Evolutionary conservation across 2,329 filamentous ascomycete genomes (phyloP).

Genomic region (Clonostachys byssicola): DNA sequence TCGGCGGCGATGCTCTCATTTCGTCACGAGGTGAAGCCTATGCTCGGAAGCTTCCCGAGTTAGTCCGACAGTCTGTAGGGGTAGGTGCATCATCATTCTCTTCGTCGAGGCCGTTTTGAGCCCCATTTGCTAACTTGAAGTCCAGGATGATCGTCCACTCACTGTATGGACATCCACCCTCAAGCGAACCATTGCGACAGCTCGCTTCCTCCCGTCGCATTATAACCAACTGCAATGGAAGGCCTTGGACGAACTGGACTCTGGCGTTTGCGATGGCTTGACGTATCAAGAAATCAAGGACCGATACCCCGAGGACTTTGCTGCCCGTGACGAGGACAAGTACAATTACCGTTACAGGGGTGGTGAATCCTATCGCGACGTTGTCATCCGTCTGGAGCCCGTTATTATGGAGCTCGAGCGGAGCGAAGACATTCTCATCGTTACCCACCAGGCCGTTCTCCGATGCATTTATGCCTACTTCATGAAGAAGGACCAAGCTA

Average conservation of each 20-base stretch:
- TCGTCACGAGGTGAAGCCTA: slow-evolving; percentile 86
- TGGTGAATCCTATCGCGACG: slow-evolving; percentile 91
- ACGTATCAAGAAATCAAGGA: slow-evolving; percentile 95
- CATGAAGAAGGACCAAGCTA: slow-evolving; percentile 91
- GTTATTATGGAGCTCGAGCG: slow-evolving; percentile 99
- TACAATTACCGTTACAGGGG: slow-evolving; percentile 99
- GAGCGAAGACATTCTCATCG: slow-evolving; percentile 94
- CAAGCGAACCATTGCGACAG: slow-evolving; percentile 85
- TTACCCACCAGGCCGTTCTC: slow-evolving; percentile 94
- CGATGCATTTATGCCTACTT: slow-evolving; percentile 99
- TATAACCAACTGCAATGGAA: slow-evolving; percentile 99
- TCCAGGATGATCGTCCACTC: slow-evolving; percentile 53
- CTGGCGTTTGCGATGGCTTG: slow-evolving; percentile 91
- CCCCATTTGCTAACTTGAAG: slow-evolving; percentile 2
- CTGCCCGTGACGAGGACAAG: slow-evolving; percentile 94
- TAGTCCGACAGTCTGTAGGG: slow-evolving; percentile 82
- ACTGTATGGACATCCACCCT: slow-evolving; percentile 62
- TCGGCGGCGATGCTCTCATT: slow-evolving; percentile 86
- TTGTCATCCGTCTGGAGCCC: slow-evolving; percentile 94
- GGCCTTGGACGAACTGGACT: slow-evolving; percentile 93
- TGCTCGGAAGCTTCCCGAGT: slow-evolving; percentile 75
- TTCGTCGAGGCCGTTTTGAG: slow-evolving; percentile 14
- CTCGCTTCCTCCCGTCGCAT: slow-evolving; percentile 71
- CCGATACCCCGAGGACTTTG: slow-evolving; percentile 89
- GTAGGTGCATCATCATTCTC: slow-evolving; percentile 44